These are phyloP conservation scores for Cyberlindnera xishuangbannaensis DNA, from an alignment of 805 yeast species.

Conservation along the genomic window DNA sequence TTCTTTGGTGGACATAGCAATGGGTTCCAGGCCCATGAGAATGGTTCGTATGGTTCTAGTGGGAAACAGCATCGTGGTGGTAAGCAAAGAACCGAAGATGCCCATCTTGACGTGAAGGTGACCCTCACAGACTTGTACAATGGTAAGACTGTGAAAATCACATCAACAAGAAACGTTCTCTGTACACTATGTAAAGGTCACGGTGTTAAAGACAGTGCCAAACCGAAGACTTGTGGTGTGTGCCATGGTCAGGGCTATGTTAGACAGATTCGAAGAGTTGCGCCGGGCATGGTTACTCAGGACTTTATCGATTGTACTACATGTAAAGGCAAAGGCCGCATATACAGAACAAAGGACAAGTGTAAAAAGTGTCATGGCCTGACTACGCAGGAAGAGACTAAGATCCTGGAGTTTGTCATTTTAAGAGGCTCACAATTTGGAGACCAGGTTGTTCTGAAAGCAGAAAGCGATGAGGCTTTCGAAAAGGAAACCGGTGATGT, in stretches of 20 bases:
- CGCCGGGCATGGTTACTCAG: conserved; percentile 70
- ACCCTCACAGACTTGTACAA: conserved; percentile 69
- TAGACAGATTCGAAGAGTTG: conserved; percentile 55
- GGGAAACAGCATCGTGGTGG: conserved; percentile 3
- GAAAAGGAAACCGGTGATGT: conserved; percentile 78
- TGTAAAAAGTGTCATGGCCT: conserved; percentile 76
- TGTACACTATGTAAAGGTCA: conserved; percentile 72
- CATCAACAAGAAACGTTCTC: conserved; percentile 63
- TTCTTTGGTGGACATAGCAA: conserved; percentile 38
- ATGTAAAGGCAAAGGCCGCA: conserved; percentile 69
- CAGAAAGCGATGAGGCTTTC: conserved; percentile 73
- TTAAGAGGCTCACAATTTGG: conserved; percentile 62
- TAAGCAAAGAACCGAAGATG: conserved; percentile 52
- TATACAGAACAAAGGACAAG: conserved; percentile 55
- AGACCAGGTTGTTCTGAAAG: conserved; percentile 54
- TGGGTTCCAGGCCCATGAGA: background rate
- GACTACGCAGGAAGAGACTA: conserved; percentile 55
- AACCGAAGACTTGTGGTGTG: conserved; percentile 46
- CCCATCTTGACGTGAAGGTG: conserved; percentile 56
- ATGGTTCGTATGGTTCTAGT: conserved; percentile 4
- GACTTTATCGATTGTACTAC: conserved; percentile 53
- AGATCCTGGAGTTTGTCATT: conserved; percentile 70
- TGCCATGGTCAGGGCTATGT: conserved; percentile 73
- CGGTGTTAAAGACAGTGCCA: conserved; percentile 64
- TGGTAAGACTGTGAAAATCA: conserved; percentile 74